These are phyloP conservation scores for Neocatenulostroma microsporum DNA, from an alignment of 2,329 filamentous ascomycete genomes.

Conservation along the genomic window DNA sequence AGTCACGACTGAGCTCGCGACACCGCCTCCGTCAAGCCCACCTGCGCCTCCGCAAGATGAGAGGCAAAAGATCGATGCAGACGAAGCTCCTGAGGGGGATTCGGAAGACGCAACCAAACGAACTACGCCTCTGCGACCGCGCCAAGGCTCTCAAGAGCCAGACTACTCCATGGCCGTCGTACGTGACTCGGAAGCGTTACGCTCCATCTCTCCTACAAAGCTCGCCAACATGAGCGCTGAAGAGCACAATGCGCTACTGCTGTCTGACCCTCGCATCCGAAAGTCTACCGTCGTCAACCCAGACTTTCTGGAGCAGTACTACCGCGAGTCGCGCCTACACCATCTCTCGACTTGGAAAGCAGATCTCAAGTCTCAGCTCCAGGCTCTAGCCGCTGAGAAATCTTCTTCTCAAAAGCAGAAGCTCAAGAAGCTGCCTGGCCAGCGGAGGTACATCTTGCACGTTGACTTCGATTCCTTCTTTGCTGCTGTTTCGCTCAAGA, in stretches of 20 bases:
- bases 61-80: too few species aligned
- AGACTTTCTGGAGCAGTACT: slow-evolving; percentile 88
- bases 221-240: slow-evolving; percentile 64
- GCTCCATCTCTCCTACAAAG: slow-evolving; percentile 24
- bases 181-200: slow-evolving; percentile 23
- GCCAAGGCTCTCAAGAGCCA: slow-evolving; percentile 27
- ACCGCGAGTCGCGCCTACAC: slow-evolving; percentile 88
- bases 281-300: slow-evolving; percentile 90
- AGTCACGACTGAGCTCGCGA: slow-evolving; percentile 11
- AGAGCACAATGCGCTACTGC: slow-evolving; percentile 78
- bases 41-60: not conserved
- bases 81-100: too few species aligned
- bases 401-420: slow-evolving; percentile 41
- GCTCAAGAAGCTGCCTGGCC: slow-evolving; percentile 53
- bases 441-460: slow-evolving; percentile 78
- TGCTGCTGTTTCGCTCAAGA: slow-evolving; percentile 80
- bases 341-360: slow-evolving; percentile 97
- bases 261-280: slow-evolving; percentile 75
- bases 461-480: slow-evolving; percentile 99
- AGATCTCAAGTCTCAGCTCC: slow-evolving; percentile 81
- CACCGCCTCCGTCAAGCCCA: slow-evolving; percentile 14
- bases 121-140: slow-evolving; percentile 14
- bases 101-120: not conserved
- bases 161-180: slow-evolving; percentile 27
- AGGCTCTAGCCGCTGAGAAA: slow-evolving; percentile 68